Evolutionary conservation across 2,329 filamentous ascomycete species (phyloP).

Genomic region (Neopestalotiopsis clavispora): DNA sequence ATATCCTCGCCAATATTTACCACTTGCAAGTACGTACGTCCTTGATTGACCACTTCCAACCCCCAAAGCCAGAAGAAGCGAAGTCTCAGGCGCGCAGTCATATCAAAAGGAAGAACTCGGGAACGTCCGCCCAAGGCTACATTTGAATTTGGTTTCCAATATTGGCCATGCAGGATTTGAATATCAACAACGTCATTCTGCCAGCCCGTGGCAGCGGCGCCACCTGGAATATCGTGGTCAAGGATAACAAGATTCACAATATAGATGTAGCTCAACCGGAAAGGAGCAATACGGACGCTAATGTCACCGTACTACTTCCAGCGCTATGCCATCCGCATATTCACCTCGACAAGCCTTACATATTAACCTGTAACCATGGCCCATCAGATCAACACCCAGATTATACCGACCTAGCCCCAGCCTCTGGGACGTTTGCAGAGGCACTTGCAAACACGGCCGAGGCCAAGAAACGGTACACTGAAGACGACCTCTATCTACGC

Average conservation of each 20-base stretch:
- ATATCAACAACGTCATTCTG: slow-evolving; percentile 25
- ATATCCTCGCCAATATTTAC: too few species aligned
- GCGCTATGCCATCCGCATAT: slow-evolving; percentile 73
- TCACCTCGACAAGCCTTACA: slow-evolving; percentile 71
- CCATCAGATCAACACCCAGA: slow-evolving; percentile 45
- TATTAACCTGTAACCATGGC: slow-evolving; percentile 48
- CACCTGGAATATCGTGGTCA: slow-evolving; percentile 25
- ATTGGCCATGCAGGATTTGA: slow-evolving; percentile 14
- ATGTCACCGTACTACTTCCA: slow-evolving; percentile 38
- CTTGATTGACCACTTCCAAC: too few species aligned
- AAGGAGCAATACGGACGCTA: slow-evolving; percentile 9
- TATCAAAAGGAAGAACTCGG: too few species aligned
- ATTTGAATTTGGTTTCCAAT: neutral
- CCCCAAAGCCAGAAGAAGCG: too few species aligned
- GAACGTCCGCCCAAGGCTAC: too few species aligned
- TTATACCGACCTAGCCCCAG: slow-evolving; percentile 64
- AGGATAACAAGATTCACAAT: slow-evolving; percentile 25
- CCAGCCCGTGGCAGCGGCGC: slow-evolving; percentile 16
- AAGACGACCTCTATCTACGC: slow-evolving; percentile 65
- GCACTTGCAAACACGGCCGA: slow-evolving; percentile 56
- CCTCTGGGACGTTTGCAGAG: slow-evolving; percentile 67
- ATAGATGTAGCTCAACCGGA: slow-evolving; percentile 24
- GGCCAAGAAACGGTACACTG: slow-evolving; percentile 68
- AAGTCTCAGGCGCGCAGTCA: too few species aligned
- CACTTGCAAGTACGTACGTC: too few species aligned